phyloP scores from a whole-genome alignment of 225 moss, liverwort and hornwort species.

The Anthoceros angustus region DNA sequence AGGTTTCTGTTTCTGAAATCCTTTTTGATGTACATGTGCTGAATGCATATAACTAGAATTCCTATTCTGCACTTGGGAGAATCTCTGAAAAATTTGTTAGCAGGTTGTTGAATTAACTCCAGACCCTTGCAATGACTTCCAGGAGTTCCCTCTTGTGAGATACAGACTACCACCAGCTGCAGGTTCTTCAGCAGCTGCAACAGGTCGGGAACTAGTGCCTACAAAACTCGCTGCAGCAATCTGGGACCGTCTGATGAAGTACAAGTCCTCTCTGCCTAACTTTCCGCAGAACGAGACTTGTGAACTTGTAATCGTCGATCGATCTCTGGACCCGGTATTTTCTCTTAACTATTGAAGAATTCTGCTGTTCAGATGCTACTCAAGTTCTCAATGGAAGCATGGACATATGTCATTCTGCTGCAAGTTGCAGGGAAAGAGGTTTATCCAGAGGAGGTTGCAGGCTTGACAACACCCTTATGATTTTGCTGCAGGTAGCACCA shows the following conservation, averaged over 20 bases:
- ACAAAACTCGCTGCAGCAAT: constrained; percentile 77
- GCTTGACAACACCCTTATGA: neutral
- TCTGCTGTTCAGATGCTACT: no score
- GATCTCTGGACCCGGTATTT: constrained; percentile 74
- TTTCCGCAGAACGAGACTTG: constrained; percentile 85
- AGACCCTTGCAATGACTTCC: constrained; percentile 1
- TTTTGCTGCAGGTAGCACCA: constrained; percentile 58
- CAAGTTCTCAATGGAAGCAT: no score
- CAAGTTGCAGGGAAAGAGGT: no score
- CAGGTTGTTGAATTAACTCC: no score
- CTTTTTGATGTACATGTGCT: neutral
- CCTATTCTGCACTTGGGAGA: neutral
- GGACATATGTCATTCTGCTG: no score
- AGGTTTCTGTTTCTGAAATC: constrained; percentile 24
- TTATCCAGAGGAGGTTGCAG: neutral
- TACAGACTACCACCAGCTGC: constrained; percentile 62
- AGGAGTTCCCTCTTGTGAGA: constrained; percentile 93
- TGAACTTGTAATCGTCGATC: constrained; percentile 82
- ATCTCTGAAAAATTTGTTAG: neutral
- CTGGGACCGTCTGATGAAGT: constrained; percentile 94
- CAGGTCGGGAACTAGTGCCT: constrained; percentile 75
- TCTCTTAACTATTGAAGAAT: neutral
- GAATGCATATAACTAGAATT: neutral
- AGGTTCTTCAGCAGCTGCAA: constrained; percentile 26
- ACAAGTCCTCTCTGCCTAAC: constrained; percentile 45